Evolutionary conservation across 805 yeast genomes (phyloP).

Genomic region (Candida ascalaphidarum): DNA sequence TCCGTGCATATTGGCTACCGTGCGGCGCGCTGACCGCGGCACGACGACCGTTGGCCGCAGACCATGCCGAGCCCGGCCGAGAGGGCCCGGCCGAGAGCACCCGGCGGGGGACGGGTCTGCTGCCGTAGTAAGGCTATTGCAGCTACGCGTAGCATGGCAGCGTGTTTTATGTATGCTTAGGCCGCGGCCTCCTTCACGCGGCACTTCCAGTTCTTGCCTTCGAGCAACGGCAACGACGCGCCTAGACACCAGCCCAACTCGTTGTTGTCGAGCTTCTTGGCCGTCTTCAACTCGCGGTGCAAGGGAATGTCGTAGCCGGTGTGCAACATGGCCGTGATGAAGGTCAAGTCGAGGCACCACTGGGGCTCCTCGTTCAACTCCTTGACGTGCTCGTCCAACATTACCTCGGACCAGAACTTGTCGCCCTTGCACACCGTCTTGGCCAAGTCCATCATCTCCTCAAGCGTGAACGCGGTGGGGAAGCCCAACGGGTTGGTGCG

Average conservation of each 20-base stretch:
- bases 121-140: no score
- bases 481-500: constrained; percentile 90
- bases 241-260: constrained; percentile 99
- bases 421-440: constrained; percentile 81
- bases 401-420: constrained; percentile 63
- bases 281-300: constrained; percentile 83
- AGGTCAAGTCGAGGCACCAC: constrained; percentile 90
- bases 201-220: constrained; percentile 63
- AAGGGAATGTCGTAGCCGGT: constrained; percentile 96
- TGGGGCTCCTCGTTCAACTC: constrained; percentile 73
- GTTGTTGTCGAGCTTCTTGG: constrained; percentile 77
- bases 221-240: constrained; percentile 87
- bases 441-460: constrained; percentile 77
- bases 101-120: no score
- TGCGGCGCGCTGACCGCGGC: no score
- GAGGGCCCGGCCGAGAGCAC: no score
- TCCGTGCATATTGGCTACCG: no score
- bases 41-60: no score
- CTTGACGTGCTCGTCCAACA: constrained; percentile 56
- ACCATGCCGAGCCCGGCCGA: no score
- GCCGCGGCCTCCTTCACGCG: constrained; percentile 25
- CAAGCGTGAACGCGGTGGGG: constrained; percentile 82
- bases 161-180: no score
- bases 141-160: no score
- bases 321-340: constrained; percentile 83